A percentile compares a stretch with the other conserved stretches of the same genome.
Conservation (phyloP, 2,329 filamentous ascomycete species). For the Colletotrichum horii region DNA sequence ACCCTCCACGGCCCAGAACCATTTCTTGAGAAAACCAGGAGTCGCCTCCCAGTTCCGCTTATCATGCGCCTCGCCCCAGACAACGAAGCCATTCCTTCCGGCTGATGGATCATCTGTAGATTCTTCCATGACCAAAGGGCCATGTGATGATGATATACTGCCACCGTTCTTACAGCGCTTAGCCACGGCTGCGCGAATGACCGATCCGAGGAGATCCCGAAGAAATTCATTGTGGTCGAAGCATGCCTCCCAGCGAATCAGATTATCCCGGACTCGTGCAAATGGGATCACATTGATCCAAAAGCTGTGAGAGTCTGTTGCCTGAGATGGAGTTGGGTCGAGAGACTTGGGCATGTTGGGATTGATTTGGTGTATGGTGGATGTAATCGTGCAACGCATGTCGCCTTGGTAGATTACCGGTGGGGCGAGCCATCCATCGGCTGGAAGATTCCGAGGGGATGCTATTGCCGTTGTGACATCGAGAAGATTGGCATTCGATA, state of each 20-base stretch:
- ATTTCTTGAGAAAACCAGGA: conserved; percentile 25
- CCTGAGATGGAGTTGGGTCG: background rate
- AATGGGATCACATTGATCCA: conserved; percentile 20
- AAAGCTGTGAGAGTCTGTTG: background rate
- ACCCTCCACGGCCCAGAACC: conserved; percentile 25
- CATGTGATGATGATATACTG: no score
- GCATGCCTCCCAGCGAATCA: background rate
- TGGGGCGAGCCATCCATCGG: background rate
- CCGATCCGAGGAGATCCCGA: conserved; percentile 2
- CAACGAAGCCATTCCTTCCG: conserved; percentile 22
- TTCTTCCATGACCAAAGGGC: background rate
- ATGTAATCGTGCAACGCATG: background rate
- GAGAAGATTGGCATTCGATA: background rate
- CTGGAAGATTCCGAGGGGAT: background rate
- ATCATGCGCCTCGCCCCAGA: conserved; percentile 28
- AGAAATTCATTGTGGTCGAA: conserved; percentile 11
- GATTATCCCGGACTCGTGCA: conserved; percentile 10
- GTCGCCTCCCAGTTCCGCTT: conserved; percentile 28
- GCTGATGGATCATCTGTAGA: background rate
- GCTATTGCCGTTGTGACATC: background rate
- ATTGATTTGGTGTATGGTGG: background rate
- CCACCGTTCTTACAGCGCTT: background rate
- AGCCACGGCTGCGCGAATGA: background rate
- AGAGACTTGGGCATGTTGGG: conserved; percentile 13
- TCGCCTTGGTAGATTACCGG: background rate